Percentiles rank a stretch among this genome's conserved stretches.
phyloP scores from a whole-genome alignment of 2,329 filamentous ascomycete species.

The Colletotrichum scovillei region DNA sequence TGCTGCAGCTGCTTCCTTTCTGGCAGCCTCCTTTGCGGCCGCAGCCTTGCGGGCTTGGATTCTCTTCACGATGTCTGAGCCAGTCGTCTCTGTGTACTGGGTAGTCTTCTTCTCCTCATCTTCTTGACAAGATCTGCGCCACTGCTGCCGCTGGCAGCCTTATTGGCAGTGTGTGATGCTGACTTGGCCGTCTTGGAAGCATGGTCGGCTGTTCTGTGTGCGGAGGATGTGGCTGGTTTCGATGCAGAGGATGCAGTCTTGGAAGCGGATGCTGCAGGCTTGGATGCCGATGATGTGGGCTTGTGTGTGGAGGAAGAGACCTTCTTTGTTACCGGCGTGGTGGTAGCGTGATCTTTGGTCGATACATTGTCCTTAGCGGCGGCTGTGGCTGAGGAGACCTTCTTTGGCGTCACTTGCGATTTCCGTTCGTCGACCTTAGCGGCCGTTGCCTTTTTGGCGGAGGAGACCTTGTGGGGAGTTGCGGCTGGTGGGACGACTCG shows the following conservation, averaged over 20 bases:
- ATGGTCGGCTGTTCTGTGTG: not conserved
- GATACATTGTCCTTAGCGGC: not conserved
- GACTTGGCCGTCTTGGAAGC: not conserved
- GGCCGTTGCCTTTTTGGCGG: not conserved
- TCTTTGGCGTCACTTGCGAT: constrained; percentile 1
- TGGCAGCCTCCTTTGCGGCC: not conserved
- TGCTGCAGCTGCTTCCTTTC: not conserved
- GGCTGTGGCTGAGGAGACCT: not conserved
- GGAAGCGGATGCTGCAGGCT: not conserved
- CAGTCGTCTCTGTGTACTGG: not conserved
- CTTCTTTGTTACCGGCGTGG: constrained; percentile 7
- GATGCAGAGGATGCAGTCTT: not conserved
- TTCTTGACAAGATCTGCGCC: constrained; percentile 9
- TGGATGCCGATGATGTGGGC: not conserved
- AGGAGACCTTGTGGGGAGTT: constrained; percentile 11
- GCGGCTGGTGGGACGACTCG: not conserved
- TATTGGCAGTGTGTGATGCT: not conserved
- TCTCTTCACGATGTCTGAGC: constrained; percentile 20
- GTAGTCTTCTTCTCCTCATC: constrained; percentile 15
- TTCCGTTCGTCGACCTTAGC: not conserved
- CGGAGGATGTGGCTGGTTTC: not conserved
- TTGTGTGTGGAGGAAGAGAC: not conserved
- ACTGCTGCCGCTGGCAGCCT: not conserved
- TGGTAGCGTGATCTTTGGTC: not conserved
- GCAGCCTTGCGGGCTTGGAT: constrained; percentile 20